Conservation (phyloP, 169 alveolate genomes). For the Eimeria praecox region DNA sequence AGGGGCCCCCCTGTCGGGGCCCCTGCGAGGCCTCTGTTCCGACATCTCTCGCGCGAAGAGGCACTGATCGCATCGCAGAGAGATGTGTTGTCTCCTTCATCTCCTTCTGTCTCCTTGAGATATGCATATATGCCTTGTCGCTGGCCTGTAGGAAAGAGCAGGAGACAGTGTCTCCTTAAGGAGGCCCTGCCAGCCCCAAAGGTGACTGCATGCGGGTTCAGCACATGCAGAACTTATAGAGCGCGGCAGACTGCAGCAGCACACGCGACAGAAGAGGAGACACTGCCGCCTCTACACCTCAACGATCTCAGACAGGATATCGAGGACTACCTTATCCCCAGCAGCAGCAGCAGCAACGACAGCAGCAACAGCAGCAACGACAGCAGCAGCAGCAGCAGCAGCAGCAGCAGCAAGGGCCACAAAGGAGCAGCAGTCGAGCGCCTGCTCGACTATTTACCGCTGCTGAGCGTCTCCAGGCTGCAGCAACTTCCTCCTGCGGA, state of each 20-base stretch:
- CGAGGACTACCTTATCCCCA: slow-evolving; percentile 22
- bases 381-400: slow-evolving; percentile 21
- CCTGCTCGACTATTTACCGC: slow-evolving; percentile 1
- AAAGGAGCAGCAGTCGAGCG: neutral
- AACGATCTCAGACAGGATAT: neutral
- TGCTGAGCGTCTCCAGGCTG: slow-evolving; percentile 16
- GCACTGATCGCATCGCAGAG: neutral
- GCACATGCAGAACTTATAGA: neutral
- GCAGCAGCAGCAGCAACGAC: slow-evolving; percentile 25
- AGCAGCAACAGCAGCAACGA: slow-evolving; percentile 19
- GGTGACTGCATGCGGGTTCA: neutral
- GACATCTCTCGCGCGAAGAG: neutral
- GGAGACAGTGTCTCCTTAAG: neutral
- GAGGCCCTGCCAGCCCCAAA: neutral
- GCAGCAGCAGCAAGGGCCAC: neutral
- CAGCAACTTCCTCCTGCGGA: slow-evolving; percentile 75
- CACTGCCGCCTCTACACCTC: slow-evolving; percentile 23
- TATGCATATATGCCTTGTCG: neutral
- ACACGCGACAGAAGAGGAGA: neutral
- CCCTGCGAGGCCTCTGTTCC: neutral
- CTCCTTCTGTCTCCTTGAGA: neutral
- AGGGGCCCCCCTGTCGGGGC: neutral
- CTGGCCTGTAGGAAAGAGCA: neutral
- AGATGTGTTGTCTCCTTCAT: no score
- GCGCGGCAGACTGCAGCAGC: neutral